These are phyloP conservation scores for Bipolaris cookei DNA, from an alignment of 2,329 filamentous ascomycete species.

Conservation along the genomic window DNA sequence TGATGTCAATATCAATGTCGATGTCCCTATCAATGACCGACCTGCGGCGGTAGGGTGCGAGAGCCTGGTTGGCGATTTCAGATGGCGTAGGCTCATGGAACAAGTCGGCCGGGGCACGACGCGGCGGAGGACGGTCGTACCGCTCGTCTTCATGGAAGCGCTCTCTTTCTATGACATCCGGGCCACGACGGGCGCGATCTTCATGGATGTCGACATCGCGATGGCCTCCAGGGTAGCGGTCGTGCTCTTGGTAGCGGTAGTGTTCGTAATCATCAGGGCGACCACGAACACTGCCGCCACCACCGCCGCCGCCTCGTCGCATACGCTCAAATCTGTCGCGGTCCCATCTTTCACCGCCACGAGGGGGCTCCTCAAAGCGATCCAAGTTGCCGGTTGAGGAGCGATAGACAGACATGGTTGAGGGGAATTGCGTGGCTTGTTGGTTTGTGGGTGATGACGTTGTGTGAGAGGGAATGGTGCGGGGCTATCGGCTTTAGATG, in stretches of 20 bases:
- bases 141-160: slow-evolving; percentile 64
- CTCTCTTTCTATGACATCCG: slow-evolving; percentile 55
- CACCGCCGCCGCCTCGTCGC: slow-evolving; percentile 29
- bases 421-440: slow-evolving; percentile 6
- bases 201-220: slow-evolving; percentile 54
- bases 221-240: slow-evolving; percentile 50
- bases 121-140: slow-evolving; percentile 37
- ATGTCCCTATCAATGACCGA: slow-evolving; percentile 64
- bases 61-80: slow-evolving; percentile 58
- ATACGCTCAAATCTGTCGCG: slow-evolving; percentile 58
- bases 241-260: slow-evolving; percentile 53
- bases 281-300: slow-evolving; percentile 24
- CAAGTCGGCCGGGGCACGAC: slow-evolving; percentile 52
- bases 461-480: slow-evolving; percentile 24
- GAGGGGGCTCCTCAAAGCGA: slow-evolving; percentile 49
- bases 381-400: slow-evolving; percentile 54
- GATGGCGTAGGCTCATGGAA: slow-evolving; percentile 56
- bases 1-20: slow-evolving; percentile 53
- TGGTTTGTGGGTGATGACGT: slow-evolving; percentile 12
- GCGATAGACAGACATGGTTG: slow-evolving; percentile 42
- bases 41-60: slow-evolving; percentile 65
- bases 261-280: slow-evolving; percentile 45
- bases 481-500: slow-evolving; percentile 20
- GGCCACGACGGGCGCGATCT: slow-evolving; percentile 50
- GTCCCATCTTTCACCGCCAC: slow-evolving; percentile 55